phyloP scores from a whole-genome alignment of 2,329 filamentous ascomycete species.

The Aspergillus sp. region DNA sequence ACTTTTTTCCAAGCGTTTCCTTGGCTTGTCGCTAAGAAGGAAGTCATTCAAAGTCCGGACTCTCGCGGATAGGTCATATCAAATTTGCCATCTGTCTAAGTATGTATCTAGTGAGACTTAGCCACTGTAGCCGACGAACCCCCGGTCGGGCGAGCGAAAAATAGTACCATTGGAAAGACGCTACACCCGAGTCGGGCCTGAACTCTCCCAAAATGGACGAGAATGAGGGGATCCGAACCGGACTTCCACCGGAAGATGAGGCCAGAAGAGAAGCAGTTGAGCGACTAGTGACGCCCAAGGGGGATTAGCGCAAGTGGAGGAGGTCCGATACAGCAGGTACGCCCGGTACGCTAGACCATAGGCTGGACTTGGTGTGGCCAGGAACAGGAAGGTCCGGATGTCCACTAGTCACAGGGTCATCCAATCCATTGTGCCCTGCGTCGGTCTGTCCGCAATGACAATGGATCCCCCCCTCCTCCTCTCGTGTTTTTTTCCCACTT shows the following conservation, averaged over 20 bases:
- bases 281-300: neutral
- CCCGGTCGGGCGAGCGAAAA: neutral
- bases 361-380: neutral
- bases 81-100: neutral
- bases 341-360: neutral
- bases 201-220: neutral
- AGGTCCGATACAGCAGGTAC: constrained; percentile 3
- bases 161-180: neutral
- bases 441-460: neutral
- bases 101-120: neutral
- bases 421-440: neutral
- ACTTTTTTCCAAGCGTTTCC: too few relatives aligned
- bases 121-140: neutral
- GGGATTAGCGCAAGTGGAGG: neutral
- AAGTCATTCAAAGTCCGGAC: neutral
- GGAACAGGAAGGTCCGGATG: neutral
- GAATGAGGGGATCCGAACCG: constrained; percentile 6
- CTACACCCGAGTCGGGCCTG: neutral
- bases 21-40: too few relatives aligned
- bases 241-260: constrained; percentile 5
- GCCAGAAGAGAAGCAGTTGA: neutral
- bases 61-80: neutral
- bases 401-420: neutral
- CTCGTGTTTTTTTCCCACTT: neutral
- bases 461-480: neutral